Conservation (phyloP, 345 rosid genomes). For the Lumnitzera littorea region DNA sequence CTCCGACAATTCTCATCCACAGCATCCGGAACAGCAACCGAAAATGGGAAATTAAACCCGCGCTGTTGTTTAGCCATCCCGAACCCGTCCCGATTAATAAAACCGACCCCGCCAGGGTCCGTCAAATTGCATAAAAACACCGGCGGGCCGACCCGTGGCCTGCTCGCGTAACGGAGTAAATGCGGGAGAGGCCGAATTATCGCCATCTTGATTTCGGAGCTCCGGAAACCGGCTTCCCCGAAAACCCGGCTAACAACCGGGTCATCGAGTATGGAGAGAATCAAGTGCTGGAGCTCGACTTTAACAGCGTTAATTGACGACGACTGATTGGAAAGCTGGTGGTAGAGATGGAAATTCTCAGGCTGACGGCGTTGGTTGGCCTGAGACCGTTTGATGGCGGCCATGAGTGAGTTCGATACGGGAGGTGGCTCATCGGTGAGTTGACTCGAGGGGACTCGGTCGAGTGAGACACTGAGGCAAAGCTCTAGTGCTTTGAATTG, state of each 20-base stretch:
- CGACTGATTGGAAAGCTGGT: conserved; percentile 45
- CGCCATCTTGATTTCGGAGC: conserved; percentile 80
- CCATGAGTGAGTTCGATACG: conserved; percentile 91
- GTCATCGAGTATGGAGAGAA: conserved; percentile 78
- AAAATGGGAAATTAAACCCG: conserved; percentile 16
- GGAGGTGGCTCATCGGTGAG: conserved; percentile 56
- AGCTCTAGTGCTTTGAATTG: conserved; percentile 87
- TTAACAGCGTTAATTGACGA: conserved; percentile 39
- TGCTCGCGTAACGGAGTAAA: conserved; percentile 37
- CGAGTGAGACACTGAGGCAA: conserved; percentile 72
- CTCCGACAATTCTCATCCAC: conserved; percentile 47
- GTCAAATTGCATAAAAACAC: conserved; percentile 43
- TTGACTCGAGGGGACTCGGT: conserved; percentile 71
- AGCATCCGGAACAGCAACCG: conserved; percentile 20
- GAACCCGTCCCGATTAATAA: background rate
- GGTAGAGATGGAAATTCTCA: conserved; percentile 70
- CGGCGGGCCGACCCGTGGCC: conserved; percentile 38
- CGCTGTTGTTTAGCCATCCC: background rate
- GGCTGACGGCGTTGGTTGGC: conserved; percentile 86
- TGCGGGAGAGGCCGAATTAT: conserved; percentile 73
- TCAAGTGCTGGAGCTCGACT: conserved; percentile 75
- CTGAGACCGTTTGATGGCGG: conserved; percentile 92
- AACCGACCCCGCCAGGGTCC: conserved; percentile 12
- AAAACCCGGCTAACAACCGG: conserved; percentile 91
- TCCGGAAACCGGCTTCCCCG: conserved; percentile 81